Evolutionary conservation across 371 early-diverging fungal species (phyloP), one percentile per base, ranked within the genome.

Genomic region (Funneliformis caledonium): DNA sequence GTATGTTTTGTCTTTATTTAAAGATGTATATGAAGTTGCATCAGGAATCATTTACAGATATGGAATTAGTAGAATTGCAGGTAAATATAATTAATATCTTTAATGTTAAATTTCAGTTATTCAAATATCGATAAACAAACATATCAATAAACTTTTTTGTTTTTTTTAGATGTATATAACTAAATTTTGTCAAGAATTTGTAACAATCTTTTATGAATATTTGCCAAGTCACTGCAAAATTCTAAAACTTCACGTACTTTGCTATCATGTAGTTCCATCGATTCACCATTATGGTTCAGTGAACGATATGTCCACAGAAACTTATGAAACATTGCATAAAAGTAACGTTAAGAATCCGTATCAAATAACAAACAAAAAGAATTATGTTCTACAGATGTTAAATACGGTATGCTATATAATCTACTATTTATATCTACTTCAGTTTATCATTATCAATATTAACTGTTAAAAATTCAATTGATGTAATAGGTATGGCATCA

Each of bases 41-140:
- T 22, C 2, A 56, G 26, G 73, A 72, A 47, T 72, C 33, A 7
- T 72, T 56, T 52, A 72, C 56, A 10, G 52, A 72, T 50, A 37
- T 22, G 2, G 48, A 47, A 50, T 72, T 47, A 10, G 22, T 12
- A 12, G 19, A 72, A 50, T 37, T 72, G n/a, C 26, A 72, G 37
- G 73, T 72, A n/a, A 72, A 50, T 50, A 50, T 50, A 50, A 50
- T 50, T 10, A 37, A 50, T 11, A 50, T 50, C 11, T 50, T 11
- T 50, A 50, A 50, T 10, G 8, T 48, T 48, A 4, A 48, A 48
- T 48, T 48, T 48, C 50, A 50, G 50, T 50, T 11, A 50, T 1
- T 50, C 50, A 50, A 50, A 50, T 50, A 50, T 50, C 48, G 10
- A 48, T n/a, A 37, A 2, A 37, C 2, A 37, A 37, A 37, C 37